Conservation (phyloP, 768 basidiomycete species). For the Collybia mongolica region DNA sequence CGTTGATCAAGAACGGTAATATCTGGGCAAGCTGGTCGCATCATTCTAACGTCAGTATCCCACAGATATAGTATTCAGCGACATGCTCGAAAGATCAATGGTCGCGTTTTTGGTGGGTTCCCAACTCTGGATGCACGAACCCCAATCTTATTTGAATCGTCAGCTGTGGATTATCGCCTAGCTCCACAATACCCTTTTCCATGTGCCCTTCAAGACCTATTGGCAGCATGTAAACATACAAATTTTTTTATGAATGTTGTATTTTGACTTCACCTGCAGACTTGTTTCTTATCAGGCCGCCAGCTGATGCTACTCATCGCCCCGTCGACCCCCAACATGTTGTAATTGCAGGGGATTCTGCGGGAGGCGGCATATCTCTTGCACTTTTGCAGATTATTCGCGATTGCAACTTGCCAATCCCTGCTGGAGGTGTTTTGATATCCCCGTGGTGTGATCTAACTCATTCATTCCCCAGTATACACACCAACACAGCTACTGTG, state of each 20-base stretch:
- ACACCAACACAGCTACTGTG: conserved; percentile 83
- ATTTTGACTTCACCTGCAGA: conserved; percentile 40
- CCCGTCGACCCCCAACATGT: conserved; percentile 83
- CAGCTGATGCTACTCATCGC: conserved; percentile 70
- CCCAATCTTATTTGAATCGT: conserved; percentile 7
- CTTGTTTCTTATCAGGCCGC: conserved; percentile 87
- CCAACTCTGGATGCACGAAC: background rate
- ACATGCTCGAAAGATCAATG: conserved; percentile 89
- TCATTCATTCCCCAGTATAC: conserved; percentile 90
- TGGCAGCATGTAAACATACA: conserved; percentile 73
- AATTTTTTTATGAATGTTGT: background rate
- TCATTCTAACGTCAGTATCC: conserved; percentile 2
- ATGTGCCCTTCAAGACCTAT: conserved; percentile 82
- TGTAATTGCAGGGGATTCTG: conserved; percentile 88
- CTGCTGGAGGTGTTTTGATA: conserved; percentile 86
- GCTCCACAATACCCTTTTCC: conserved; percentile 98
- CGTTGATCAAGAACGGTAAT: conserved; percentile 70
- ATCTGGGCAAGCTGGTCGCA: background rate
- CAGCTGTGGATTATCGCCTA: conserved; percentile 81
- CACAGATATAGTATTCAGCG: conserved; percentile 73
- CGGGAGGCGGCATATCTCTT: conserved; percentile 85
- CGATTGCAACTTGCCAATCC: conserved; percentile 76
- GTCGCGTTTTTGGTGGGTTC: conserved; percentile 76
- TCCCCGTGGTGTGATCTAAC: conserved; percentile 94
- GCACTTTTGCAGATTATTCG: conserved; percentile 86